Conservation (phyloP, 1,284 basidiomycete species). For the Takashimella koratensis region DNA sequence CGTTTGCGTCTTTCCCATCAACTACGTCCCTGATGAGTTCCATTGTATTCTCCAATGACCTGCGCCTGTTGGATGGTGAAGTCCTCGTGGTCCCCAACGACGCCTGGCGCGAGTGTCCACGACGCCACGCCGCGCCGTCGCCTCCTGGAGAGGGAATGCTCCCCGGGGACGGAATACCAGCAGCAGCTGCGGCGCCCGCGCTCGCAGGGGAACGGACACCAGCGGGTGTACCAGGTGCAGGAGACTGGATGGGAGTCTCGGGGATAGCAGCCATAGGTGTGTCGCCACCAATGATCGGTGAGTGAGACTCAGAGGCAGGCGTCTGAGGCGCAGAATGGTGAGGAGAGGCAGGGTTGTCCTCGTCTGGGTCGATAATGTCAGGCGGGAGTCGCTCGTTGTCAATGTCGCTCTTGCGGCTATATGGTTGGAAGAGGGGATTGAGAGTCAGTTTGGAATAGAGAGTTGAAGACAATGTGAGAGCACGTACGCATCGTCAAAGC, state of each 20-base stretch:
- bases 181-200: conserved; percentile 4
- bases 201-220: conserved; percentile 40
- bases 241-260: conserved; percentile 22
- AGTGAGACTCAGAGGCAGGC: conserved; percentile 24
- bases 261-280: conserved; percentile 36
- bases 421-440: too few relatives aligned
- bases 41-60: conserved; percentile 94
- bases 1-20: conserved; percentile 59
- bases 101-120: conserved; percentile 76
- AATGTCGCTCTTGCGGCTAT: conserved; percentile 92
- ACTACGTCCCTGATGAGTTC: conserved; percentile 86
- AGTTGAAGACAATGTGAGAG: conserved; percentile 4
- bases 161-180: conserved; percentile 42
- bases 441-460: too few relatives aligned
- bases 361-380: conserved; percentile 74
- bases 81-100: conserved; percentile 96
- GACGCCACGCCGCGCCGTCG: conserved; percentile 34
- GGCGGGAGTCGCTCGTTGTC: conserved; percentile 97
- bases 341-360: conserved; percentile 53
- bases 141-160: conserved; percentile 28
- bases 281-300: conserved; percentile 51
- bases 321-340: conserved; percentile 34
- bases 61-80: conserved; percentile 83
- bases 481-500: conserved; percentile 91
- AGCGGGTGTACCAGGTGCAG: conserved; percentile 15